These are phyloP conservation scores for Trichothecium sympodiale DNA, from an alignment of 2,329 filamentous ascomycete species.

Conservation along the genomic window DNA sequence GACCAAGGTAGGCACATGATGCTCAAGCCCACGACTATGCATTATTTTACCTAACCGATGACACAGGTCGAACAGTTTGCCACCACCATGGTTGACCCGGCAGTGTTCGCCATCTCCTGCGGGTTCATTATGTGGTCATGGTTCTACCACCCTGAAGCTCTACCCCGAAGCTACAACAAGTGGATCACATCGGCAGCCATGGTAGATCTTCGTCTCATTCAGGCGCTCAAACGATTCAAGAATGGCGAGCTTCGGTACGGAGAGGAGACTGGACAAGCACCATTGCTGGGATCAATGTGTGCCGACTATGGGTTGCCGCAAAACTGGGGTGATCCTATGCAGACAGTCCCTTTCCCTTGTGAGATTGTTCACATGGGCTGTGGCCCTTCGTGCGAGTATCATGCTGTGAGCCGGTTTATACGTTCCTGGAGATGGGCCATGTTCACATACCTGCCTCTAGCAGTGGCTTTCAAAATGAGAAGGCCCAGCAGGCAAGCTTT, in stretches of 20 bases:
- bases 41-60: constrained; percentile 1
- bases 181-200: constrained; percentile 73
- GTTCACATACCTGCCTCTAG: constrained; percentile 66
- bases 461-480: constrained; percentile 49
- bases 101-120: constrained; percentile 60
- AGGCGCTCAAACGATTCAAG: constrained; percentile 58
- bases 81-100: constrained; percentile 43
- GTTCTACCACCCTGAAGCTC: constrained; percentile 62
- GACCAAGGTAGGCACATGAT: constrained; percentile 27
- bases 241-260: constrained; percentile 59
- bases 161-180: constrained; percentile 65
- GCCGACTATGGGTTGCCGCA: constrained; percentile 56
- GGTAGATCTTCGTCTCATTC: constrained; percentile 63
- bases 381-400: constrained; percentile 62
- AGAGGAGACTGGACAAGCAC: constrained; percentile 57
- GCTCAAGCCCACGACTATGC: neutral
- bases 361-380: constrained; percentile 74
- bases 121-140: constrained; percentile 82
- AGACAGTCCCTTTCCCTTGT: constrained; percentile 65
- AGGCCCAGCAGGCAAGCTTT: constrained; percentile 33
- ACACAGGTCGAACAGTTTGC: constrained; percentile 20
- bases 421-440: constrained; percentile 65
- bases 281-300: constrained; percentile 61
- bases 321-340: constrained; percentile 62
- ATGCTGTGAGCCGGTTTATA: constrained; percentile 57